phyloP scores from a whole-genome alignment of 2,329 filamentous ascomycete species.

The Penicillium sp. region DNA sequence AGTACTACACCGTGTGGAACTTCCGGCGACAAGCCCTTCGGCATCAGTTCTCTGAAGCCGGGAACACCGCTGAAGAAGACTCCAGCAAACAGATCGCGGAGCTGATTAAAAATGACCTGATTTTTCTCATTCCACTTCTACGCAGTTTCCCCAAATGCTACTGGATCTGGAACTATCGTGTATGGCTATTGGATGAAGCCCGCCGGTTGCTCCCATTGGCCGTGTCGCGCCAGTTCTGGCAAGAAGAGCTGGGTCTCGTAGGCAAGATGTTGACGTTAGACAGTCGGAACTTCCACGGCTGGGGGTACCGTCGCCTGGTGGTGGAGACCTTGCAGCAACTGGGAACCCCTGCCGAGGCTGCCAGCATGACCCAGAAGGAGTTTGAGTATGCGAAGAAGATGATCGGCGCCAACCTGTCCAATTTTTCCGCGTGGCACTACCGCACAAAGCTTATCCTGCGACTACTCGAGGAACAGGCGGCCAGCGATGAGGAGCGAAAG shows the following conservation, averaged over 20 bases:
- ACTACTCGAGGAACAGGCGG: slow-evolving; percentile 69
- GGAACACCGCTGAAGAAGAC: slow-evolving; percentile 30
- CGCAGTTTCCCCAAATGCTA: slow-evolving; percentile 93
- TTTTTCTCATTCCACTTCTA: slow-evolving; percentile 81
- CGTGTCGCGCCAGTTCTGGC: slow-evolving; percentile 70
- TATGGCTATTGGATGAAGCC: slow-evolving; percentile 78
- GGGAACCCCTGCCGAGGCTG: slow-evolving; percentile 36
- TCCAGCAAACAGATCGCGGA: slow-evolving; percentile 49
- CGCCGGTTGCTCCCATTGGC: slow-evolving; percentile 61
- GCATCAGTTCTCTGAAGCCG: slow-evolving; percentile 54
- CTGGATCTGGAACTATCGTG: slow-evolving; percentile 97
- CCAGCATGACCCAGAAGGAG: slow-evolving; percentile 74
- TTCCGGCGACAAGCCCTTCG: slow-evolving; percentile 68
- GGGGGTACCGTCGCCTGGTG: slow-evolving; percentile 83
- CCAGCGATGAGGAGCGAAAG: slow-evolving; percentile 63
- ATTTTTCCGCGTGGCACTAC: slow-evolving; percentile 97
- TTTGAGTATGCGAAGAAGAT: slow-evolving; percentile 89
- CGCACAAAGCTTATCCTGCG: slow-evolving; percentile 80
- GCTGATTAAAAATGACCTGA: slow-evolving; percentile 71
- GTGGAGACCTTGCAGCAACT: slow-evolving; percentile 71
- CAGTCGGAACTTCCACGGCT: slow-evolving; percentile 92
- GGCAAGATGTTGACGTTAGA: slow-evolving; percentile 87
- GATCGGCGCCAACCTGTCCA: slow-evolving; percentile 82
- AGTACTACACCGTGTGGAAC: slow-evolving; percentile 54
- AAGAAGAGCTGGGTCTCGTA: slow-evolving; percentile 77